Percentiles rank a stretch among this genome's conserved stretches.
phyloP scores from a whole-genome alignment of 2,329 filamentous ascomycete species.

The Zymoseptoria pseudotritici region DNA sequence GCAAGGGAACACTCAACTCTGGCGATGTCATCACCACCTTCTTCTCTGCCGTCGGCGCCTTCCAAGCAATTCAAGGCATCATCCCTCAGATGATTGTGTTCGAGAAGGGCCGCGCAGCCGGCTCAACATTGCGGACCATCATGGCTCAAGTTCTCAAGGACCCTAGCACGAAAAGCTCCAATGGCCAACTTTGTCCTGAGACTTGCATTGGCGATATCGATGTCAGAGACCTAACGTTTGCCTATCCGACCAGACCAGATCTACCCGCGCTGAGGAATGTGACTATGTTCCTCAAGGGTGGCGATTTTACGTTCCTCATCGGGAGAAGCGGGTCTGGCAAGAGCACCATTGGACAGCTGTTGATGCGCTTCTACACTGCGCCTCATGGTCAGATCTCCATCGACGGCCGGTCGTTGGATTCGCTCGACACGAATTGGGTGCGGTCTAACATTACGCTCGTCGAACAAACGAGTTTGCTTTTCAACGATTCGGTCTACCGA shows the following conservation, averaged over 20 bases:
- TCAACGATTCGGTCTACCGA: constrained; percentile 68
- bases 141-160: constrained; percentile 32
- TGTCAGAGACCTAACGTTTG: constrained; percentile 52
- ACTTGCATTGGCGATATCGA: constrained; percentile 60
- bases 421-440: constrained; percentile 63
- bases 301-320: constrained; percentile 70
- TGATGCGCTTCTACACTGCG: constrained; percentile 70
- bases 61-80: constrained; percentile 66
- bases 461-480: constrained; percentile 74
- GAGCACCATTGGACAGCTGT: constrained; percentile 74
- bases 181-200: constrained; percentile 20
- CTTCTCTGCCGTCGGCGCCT: constrained; percentile 69
- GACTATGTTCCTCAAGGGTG: constrained; percentile 63
- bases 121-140: constrained; percentile 50
- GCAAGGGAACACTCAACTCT: constrained; percentile 49
- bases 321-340: constrained; percentile 88
- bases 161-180: constrained; percentile 7
- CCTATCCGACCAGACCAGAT: constrained; percentile 65
- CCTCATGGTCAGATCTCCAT: constrained; percentile 58
- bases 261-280: constrained; percentile 53
- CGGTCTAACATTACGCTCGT: constrained; percentile 70
- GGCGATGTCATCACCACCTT: constrained; percentile 76
- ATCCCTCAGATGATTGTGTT: constrained; percentile 71
- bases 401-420: constrained; percentile 56
- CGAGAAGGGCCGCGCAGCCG: constrained; percentile 71